Conservation (phyloP, 2,329 filamentous ascomycete genomes). For the Aureobasidium lini region DNA sequence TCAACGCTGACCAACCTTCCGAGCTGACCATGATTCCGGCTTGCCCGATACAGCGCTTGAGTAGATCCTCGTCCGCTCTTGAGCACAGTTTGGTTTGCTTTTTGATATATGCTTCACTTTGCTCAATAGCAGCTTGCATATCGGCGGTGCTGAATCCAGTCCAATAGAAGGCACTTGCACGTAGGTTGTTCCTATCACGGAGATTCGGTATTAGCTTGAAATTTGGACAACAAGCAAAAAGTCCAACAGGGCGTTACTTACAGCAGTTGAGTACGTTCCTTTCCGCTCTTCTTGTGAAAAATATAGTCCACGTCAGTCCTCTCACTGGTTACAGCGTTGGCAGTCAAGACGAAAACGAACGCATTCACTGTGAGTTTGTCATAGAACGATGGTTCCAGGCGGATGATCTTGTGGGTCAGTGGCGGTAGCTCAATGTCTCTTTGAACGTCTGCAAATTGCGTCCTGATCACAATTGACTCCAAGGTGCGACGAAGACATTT, state of each 20-base stretch:
- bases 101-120: conserved; percentile 59
- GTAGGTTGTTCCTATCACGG: conserved; percentile 52
- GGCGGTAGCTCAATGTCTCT: conserved; percentile 58
- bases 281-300: conserved; percentile 69
- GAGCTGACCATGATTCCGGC: conserved; percentile 55
- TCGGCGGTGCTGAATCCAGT: conserved; percentile 63
- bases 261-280: conserved; percentile 60
- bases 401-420: conserved; percentile 62
- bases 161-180: conserved; percentile 81
- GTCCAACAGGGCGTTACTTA: too few relatives aligned
- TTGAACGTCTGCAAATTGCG: conserved; percentile 63
- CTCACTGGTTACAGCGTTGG: conserved; percentile 85
- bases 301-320: conserved; percentile 79
- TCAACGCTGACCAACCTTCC: conserved; percentile 58
- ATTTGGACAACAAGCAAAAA: too few relatives aligned
- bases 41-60: conserved; percentile 58
- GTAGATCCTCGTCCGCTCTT: conserved; percentile 50
- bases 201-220: too few relatives aligned
- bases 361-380: conserved; percentile 78
- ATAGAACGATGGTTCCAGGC: conserved; percentile 74
- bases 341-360: conserved; percentile 75
- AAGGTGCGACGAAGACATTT: conserved; percentile 60
- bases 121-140: conserved; percentile 56
- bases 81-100: conserved; percentile 55
- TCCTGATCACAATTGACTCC: conserved; percentile 75